Evolutionary conservation across 352 stramenopile genomes (phyloP), one percentile per base, ranked within the genome.

Genomic region (Blastocystis hominis): DNA sequence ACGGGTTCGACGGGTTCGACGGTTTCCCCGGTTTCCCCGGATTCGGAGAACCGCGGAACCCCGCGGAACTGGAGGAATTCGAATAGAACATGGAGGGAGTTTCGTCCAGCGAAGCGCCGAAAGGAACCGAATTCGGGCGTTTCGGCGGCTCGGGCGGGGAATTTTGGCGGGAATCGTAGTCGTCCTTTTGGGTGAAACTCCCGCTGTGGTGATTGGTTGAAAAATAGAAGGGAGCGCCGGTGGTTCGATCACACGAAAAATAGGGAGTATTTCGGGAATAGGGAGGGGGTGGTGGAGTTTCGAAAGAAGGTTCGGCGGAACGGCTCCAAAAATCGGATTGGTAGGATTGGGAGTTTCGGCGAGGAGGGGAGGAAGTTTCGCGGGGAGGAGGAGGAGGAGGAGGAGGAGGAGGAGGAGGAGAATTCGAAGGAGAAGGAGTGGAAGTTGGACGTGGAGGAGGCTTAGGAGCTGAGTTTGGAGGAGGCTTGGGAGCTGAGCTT

Each of bases 271-370:
- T 30, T 30, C 24, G 24, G 24, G 24, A 30, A 30, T 30, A 30
- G 24, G 7, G 40, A 7, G n/a, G 46, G 36, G 34, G 13, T n/a
- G 38, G 20, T 9, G 5, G 10, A 10, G 64, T 56, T 3, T 34
- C 24, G 10, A 34, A 30, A 1, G 64, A 56, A 54, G 40, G 13
- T 5, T 34, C 34, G 61, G 40, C 5, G n/a, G 61, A 46, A 36
- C 24, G 44, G 61, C 7, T 13, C 36, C 24, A 40, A 34, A 13
- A 44, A 44, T 93, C 92, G 34, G 92, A 91, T 7, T n/a, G 38
- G 38, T 7, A 17, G 10, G 20, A 10, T 24, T 0, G 63, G 10
- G 63, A 24, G 20, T 13, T 75, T 44, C 17, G 63, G 0, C 9
- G 36, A 42, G 30, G 63, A 13, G 2, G 9, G n/a, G 7, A 13